These are phyloP conservation scores for Ogataea methanolica DNA, from an alignment of 805 yeast genomes.

Conservation along the genomic window DNA sequence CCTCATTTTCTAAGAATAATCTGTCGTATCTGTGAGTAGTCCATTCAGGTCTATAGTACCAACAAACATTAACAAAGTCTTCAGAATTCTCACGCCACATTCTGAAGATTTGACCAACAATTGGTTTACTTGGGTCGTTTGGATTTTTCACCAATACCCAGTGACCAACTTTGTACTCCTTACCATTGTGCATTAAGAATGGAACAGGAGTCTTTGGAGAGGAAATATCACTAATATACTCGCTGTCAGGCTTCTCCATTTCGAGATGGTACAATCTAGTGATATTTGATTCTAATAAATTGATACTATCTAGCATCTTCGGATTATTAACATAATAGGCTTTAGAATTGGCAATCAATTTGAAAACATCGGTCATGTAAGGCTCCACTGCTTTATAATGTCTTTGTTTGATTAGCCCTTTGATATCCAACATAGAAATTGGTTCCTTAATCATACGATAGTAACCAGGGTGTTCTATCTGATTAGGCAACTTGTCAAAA, in stretches of 20 bases:
- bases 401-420: slow-evolving; percentile 80
- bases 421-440: slow-evolving; percentile 65
- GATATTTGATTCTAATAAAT: slow-evolving; percentile 57
- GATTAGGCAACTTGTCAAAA: slow-evolving; percentile 82
- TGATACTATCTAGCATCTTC: slow-evolving; percentile 56
- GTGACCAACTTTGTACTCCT: slow-evolving; percentile 80
- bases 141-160: slow-evolving; percentile 89
- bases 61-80: slow-evolving; percentile 88
- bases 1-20: slow-evolving; percentile 88
- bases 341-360: slow-evolving; percentile 72
- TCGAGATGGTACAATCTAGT: slow-evolving; percentile 59
- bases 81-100: slow-evolving; percentile 87
- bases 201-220: slow-evolving; percentile 60
- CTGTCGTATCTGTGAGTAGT: slow-evolving; percentile 92
- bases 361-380: slow-evolving; percentile 71
- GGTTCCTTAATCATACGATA: slow-evolving; percentile 54
- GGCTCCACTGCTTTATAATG: slow-evolving; percentile 71
- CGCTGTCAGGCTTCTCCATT: slow-evolving; percentile 76
- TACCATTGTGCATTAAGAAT: slow-evolving; percentile 73
- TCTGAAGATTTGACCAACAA: slow-evolving; percentile 89
- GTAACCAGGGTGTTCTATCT: slow-evolving; percentile 48
- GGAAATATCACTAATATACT: slow-evolving; percentile 55
- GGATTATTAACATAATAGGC: slow-evolving; percentile 56
- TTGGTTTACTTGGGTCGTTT: slow-evolving; percentile 85
- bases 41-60: slow-evolving; percentile 98